Evolutionary conservation across 495 filamentous ascomycete genomes (phyloP).

Genomic region (Hamigera avellanea): DNA sequence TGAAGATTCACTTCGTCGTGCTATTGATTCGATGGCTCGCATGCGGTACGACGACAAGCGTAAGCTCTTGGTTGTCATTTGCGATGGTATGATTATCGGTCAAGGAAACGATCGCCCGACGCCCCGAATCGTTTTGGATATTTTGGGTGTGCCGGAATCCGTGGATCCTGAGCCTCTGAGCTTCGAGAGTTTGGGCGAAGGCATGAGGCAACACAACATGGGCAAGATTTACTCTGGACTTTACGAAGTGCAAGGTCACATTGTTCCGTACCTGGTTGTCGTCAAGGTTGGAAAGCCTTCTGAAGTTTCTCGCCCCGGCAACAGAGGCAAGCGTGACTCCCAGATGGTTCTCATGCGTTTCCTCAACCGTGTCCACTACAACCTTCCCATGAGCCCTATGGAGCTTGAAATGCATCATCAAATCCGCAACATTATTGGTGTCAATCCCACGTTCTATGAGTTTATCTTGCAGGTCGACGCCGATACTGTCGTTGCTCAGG

Average conservation of each 20-base stretch:
- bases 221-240: constrained; percentile 96
- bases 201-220: constrained; percentile 97
- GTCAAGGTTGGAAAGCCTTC: constrained; percentile 97
- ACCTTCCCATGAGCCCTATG: constrained; percentile 86
- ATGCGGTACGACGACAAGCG: constrained; percentile 98
- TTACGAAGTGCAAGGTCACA: constrained; percentile 95
- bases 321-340: constrained; percentile 97
- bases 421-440: constrained; percentile 96
- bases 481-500: constrained; percentile 85
- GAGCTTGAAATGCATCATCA: constrained; percentile 99
- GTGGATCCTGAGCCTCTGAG: constrained; percentile 95
- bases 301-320: constrained; percentile 91
- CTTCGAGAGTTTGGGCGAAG: constrained; percentile 94
- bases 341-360: constrained; percentile 98
- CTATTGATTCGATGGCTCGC: constrained; percentile 89
- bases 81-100: constrained; percentile 99
- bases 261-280: constrained; percentile 93
- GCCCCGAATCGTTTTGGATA: constrained; percentile 91
- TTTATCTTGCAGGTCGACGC: constrained; percentile 96
- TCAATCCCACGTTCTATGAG: constrained; percentile 97
- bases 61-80: constrained; percentile 87
- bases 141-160: constrained; percentile 84
- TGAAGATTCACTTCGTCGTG: constrained; percentile 90
- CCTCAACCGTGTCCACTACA: constrained; percentile 96
- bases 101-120: constrained; percentile 96